Evolutionary conservation across 129 eudicot genomes (phyloP).

Genomic region (Lactuca saligna): DNA sequence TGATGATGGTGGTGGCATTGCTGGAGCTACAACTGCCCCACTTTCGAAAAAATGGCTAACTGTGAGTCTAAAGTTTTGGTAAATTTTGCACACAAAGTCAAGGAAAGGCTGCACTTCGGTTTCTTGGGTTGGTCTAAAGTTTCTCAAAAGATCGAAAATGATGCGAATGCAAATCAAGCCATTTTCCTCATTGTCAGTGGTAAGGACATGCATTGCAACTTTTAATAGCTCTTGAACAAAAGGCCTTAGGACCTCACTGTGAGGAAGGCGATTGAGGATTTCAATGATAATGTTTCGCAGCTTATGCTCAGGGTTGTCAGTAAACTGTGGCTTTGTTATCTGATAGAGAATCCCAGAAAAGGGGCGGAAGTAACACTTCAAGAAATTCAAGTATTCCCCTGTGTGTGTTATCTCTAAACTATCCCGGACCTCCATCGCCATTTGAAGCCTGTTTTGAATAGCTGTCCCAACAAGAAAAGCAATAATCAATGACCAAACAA

Average conservation of each 20-base stretch:
- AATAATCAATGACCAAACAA: conserved; percentile 1
- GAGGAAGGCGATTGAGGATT: conserved; percentile 87
- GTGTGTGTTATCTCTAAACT: conserved; percentile 96
- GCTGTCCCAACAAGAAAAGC: conserved; percentile 40
- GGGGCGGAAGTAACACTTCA: conserved; percentile 83
- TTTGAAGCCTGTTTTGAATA: conserved; percentile 74
- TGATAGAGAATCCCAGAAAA: conserved; percentile 69
- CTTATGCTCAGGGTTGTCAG: conserved; percentile 83
- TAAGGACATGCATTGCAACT: conserved; percentile 96
- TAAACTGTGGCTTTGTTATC: conserved; percentile 81
- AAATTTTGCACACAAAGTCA: conserved; percentile 91
- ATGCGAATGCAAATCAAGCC: conserved; percentile 94
- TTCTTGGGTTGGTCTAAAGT: conserved; percentile 86
- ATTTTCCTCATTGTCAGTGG: conserved; percentile 91
- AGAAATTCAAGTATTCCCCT: conserved; percentile 90
- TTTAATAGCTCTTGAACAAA: conserved; percentile 88
- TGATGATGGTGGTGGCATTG: conserved; percentile 59
- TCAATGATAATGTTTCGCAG: conserved; percentile 78
- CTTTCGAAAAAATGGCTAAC: conserved; percentile 88
- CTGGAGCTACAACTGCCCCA: conserved; percentile 64
- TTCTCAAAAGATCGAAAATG: conserved; percentile 85
- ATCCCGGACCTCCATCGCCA: conserved; percentile 99
- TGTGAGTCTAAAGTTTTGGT: conserved; percentile 84
- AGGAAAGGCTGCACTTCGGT: conserved; percentile 95
- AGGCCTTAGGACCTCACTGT: conserved; percentile 87